phyloP scores from a whole-genome alignment of 805 yeast genomes.

The Myxozyma sirexii region DNA sequence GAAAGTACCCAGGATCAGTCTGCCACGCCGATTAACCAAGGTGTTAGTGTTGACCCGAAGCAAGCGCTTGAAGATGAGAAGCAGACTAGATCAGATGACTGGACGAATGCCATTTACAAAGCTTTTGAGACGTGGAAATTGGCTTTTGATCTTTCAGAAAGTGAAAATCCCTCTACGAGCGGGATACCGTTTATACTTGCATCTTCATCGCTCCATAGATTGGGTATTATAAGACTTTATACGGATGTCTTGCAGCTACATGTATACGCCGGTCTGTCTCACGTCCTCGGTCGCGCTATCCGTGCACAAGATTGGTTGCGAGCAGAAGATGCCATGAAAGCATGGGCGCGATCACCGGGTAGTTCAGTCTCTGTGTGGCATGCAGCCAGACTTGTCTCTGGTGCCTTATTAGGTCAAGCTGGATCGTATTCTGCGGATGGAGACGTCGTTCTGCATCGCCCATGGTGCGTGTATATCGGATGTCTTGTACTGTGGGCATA shows the following conservation, averaged over 20 bases:
- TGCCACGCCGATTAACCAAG: background rate
- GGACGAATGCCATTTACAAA: slow-evolving; percentile 38
- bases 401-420: slow-evolving; percentile 33
- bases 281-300: slow-evolving; percentile 33
- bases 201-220: slow-evolving; percentile 37
- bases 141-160: slow-evolving; percentile 28
- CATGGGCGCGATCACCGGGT: slow-evolving; percentile 38
- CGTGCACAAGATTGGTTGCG: slow-evolving; percentile 31
- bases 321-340: slow-evolving; percentile 33
- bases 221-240: slow-evolving; percentile 37
- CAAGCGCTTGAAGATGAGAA: background rate
- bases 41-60: too few relatives aligned
- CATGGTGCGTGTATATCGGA: slow-evolving; percentile 39
- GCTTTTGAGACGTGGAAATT: slow-evolving; percentile 33
- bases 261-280: slow-evolving; percentile 34
- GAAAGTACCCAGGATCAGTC: slow-evolving; percentile 5
- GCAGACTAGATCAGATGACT: slow-evolving; percentile 32
- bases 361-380: slow-evolving; percentile 39
- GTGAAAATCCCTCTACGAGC: slow-evolving; percentile 26
- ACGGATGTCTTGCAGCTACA: slow-evolving; percentile 37
- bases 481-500: slow-evolving; percentile 39
- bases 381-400: slow-evolving; percentile 33
- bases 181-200: slow-evolving; percentile 35
- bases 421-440: slow-evolving; percentile 33
- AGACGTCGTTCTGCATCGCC: slow-evolving; percentile 36